phyloP scores from a whole-genome alignment of 306 rosid species.

The Quercus dentata region DNA sequence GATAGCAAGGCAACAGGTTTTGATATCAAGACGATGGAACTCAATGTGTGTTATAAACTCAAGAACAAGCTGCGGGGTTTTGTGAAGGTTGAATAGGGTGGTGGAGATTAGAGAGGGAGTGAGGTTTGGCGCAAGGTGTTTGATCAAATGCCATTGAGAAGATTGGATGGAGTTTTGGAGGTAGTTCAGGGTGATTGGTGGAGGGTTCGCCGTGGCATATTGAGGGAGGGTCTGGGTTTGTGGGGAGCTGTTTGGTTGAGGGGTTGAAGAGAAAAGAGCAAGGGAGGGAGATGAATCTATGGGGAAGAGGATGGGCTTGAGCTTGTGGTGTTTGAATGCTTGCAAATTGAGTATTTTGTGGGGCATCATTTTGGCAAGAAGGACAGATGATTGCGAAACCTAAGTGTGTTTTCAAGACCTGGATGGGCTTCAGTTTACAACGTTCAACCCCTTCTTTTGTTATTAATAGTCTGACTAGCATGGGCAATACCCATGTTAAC shows the following conservation, averaged over 20 bases:
- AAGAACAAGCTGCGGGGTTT: conserved; percentile 43
- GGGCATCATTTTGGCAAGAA: conserved; percentile 20
- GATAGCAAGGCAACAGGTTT: conserved; percentile 48
- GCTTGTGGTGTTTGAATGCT: conserved; percentile 15
- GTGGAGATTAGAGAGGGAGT: conserved; percentile 49
- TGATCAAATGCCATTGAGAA: conserved; percentile 86
- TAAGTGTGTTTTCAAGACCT: too few species aligned
- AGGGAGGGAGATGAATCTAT: conserved; percentile 4
- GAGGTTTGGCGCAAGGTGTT: conserved; percentile 46
- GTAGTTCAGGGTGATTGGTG: conserved; percentile 29
- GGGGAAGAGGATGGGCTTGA: conserved; percentile 8
- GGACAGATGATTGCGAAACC: too few species aligned
- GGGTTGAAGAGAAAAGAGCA: conserved; percentile 16
- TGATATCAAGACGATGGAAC: conserved; percentile 33
- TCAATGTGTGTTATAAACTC: conserved; percentile 41
- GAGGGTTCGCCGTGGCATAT: not conserved
- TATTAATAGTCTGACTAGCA: too few species aligned
- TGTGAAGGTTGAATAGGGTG: conserved; percentile 41
- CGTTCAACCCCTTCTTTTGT: too few species aligned
- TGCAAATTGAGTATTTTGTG: conserved; percentile 7
- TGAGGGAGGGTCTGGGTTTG: conserved; percentile 17
- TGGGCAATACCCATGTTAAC: too few species aligned
- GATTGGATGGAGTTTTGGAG: conserved; percentile 41
- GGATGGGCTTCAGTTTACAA: too few species aligned
- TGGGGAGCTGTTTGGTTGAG: conserved; percentile 12